These are phyloP conservation scores for Erucastrum elatum DNA, from an alignment of 345 rosid species.

Conservation along the genomic window DNA sequence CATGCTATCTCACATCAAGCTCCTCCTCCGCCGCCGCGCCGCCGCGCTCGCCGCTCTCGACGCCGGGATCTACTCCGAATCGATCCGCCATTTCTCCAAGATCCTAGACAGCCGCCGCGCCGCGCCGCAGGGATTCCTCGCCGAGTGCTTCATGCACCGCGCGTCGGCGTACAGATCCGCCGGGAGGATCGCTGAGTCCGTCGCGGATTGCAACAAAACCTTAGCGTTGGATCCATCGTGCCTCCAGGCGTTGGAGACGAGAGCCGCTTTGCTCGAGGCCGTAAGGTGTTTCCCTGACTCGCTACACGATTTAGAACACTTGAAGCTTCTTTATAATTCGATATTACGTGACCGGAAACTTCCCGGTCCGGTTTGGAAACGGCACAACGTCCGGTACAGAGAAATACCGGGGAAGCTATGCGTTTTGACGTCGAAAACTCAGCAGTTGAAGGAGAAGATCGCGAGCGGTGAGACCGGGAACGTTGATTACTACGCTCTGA, in stretches of 20 bases:
- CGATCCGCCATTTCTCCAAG: conserved; percentile 92
- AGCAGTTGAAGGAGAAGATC: conserved; percentile 68
- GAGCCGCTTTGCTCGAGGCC: conserved; percentile 78
- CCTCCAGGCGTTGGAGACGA: conserved; percentile 82
- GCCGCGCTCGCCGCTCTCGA: conserved; percentile 92
- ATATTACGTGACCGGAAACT: conserved; percentile 88
- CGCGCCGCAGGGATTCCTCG: conserved; percentile 82
- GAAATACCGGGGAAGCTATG: conserved; percentile 90
- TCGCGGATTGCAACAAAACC: conserved; percentile 90
- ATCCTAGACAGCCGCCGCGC: conserved; percentile 90
- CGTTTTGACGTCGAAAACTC: conserved; percentile 62
- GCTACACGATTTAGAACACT: conserved; percentile 89
- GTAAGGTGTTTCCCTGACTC: conserved; percentile 87
- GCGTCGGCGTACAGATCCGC: conserved; percentile 79
- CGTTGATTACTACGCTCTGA: conserved; percentile 82
- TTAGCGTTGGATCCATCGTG: conserved; percentile 79
- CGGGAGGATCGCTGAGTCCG: conserved; percentile 80
- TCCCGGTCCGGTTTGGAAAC: conserved; percentile 98
- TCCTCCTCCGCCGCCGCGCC: conserved; percentile 81
- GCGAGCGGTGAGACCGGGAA: conserved; percentile 78
- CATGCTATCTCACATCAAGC: conserved; percentile 74
- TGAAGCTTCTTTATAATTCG: conserved; percentile 85
- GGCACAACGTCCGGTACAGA: conserved; percentile 76
- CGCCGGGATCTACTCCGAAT: conserved; percentile 83
- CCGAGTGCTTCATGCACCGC: conserved; percentile 84